A percentile compares a stretch with the other conserved stretches of the same genome.
Evolutionary conservation across 2,329 filamentous ascomycete genomes (phyloP).

Genomic region (Raffaelea ambrosiae): DNA sequence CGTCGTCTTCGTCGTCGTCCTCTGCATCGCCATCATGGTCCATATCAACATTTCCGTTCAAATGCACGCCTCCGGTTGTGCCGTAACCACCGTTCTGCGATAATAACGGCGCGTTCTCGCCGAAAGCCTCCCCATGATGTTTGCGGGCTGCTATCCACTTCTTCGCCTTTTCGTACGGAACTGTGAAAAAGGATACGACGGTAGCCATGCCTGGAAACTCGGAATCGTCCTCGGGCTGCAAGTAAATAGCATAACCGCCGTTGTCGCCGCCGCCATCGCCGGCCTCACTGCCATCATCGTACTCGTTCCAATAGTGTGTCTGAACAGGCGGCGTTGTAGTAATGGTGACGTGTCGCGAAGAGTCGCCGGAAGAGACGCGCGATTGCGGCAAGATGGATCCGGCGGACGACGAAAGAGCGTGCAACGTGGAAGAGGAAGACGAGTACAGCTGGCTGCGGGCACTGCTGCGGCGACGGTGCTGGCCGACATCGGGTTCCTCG

Average conservation of each 20-base stretch:
- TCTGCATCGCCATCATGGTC: slow-evolving; percentile 11
- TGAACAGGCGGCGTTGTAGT: slow-evolving; percentile 14
- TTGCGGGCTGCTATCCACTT: slow-evolving; percentile 34
- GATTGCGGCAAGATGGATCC: slow-evolving; percentile 4
- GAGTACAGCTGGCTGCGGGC: slow-evolving; percentile 10
- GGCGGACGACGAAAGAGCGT: slow-evolving; percentile 11
- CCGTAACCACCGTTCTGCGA: slow-evolving; percentile 12
- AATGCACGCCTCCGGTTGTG: slow-evolving; percentile 1
- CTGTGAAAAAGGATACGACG: slow-evolving; percentile 42
- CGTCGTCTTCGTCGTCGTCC: slow-evolving; percentile 15
- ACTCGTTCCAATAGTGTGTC: slow-evolving; percentile 73
- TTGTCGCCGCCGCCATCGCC: slow-evolving; percentile 45
- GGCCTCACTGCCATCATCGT: slow-evolving; percentile 68
- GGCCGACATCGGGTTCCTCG: slow-evolving; percentile 10
- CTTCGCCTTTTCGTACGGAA: slow-evolving; percentile 42
- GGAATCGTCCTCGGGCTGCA: slow-evolving; percentile 57
- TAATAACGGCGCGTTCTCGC: slow-evolving; percentile 21
- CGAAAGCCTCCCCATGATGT: neutral
- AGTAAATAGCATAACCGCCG: slow-evolving; percentile 62
- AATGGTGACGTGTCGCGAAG: slow-evolving; percentile 2
- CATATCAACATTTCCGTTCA: slow-evolving; percentile 5
- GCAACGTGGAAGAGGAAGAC: slow-evolving; percentile 14
- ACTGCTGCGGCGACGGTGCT: slow-evolving; percentile 5
- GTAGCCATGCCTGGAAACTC: slow-evolving; percentile 56
- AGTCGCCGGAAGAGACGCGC: neutral